Percentiles rank a stretch among this genome's conserved stretches.
These are phyloP conservation scores for peach (Prunus persica) DNA, from an alignment of 306 rosid species.

Conservation along the genomic window DNA sequence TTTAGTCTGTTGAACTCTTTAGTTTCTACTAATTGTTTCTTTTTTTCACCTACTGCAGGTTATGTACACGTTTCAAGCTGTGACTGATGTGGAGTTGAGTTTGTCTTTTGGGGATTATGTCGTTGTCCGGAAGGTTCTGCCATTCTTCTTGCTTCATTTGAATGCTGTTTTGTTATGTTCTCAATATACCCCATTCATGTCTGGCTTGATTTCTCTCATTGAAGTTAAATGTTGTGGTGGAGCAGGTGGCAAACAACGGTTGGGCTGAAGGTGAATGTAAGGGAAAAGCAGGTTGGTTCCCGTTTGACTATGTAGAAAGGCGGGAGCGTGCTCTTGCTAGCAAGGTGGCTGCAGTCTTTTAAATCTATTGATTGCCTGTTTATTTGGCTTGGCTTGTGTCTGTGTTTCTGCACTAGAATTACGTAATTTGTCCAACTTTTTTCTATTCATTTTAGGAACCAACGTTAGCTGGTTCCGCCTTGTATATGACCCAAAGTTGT, in stretches of 20 bases:
- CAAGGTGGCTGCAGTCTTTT: conserved; percentile 77
- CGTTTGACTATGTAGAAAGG: conserved; percentile 68
- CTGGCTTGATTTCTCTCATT: neutral
- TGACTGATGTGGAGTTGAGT: conserved; percentile 75
- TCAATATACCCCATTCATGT: neutral
- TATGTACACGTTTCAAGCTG: conserved; percentile 61
- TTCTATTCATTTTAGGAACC: too few relatives aligned
- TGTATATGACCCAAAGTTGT: conserved; percentile 17
- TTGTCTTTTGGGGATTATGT: conserved; percentile 68
- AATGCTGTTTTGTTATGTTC: neutral
- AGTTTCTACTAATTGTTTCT: neutral
- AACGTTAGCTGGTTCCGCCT: neutral
- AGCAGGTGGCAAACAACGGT: conserved; percentile 72
- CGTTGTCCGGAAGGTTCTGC: conserved; percentile 64
- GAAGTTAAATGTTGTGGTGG: conserved; percentile 5
- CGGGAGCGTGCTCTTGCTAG: conserved; percentile 80
- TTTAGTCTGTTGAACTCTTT: neutral
- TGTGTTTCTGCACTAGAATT: neutral
- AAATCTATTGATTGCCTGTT: neutral
- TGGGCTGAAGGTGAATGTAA: conserved; percentile 96
- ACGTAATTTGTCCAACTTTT: neutral
- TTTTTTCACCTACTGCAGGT: conserved; percentile 35
- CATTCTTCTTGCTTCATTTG: neutral
- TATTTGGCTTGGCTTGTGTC: neutral
- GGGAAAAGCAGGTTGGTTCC: conserved; percentile 93